phyloP scores from a whole-genome alignment of 768 basidiomycete species.

The Scleroderma bovista region DNA sequence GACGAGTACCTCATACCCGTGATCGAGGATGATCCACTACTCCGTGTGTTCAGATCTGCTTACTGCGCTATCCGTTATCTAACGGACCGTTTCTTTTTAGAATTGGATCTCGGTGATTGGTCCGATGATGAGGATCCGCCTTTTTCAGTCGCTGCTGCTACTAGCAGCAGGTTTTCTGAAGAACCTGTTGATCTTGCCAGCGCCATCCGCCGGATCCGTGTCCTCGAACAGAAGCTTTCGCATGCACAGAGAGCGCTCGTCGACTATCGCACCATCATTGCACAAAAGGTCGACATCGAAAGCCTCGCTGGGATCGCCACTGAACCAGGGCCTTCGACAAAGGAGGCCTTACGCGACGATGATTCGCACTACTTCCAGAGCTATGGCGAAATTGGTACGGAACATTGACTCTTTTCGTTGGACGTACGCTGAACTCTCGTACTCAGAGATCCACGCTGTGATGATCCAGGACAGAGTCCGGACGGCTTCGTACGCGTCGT shows the following conservation, averaged over 20 bases:
- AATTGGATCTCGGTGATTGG: constrained; percentile 65
- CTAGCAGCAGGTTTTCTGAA: constrained; percentile 5
- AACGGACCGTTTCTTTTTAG: constrained; percentile 30
- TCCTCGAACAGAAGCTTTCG: constrained; percentile 58
- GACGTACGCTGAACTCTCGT: background rate
- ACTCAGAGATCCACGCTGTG: constrained; percentile 86
- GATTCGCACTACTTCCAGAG: constrained; percentile 93
- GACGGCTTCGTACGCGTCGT: constrained; percentile 88
- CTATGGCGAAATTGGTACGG: constrained; percentile 79
- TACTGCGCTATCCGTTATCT: background rate
- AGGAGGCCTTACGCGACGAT: constrained; percentile 54
- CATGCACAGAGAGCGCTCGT: constrained; percentile 52
- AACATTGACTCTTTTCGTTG: background rate
- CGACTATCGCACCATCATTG: constrained; percentile 57
- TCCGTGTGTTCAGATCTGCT: constrained; percentile 52
- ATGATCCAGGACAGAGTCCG: constrained; percentile 97
- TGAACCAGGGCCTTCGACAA: constrained; percentile 25
- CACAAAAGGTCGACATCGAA: constrained; percentile 45
- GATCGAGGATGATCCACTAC: constrained; percentile 80
- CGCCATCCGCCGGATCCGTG: constrained; percentile 43
- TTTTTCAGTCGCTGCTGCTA: constrained; percentile 9
- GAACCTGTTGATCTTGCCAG: constrained; percentile 25
- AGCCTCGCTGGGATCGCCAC: constrained; percentile 39
- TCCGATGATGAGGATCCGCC: constrained; percentile 55
- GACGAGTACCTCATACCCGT: constrained; percentile 82